A percentile compares a stretch with the other conserved stretches of the same genome.
These are phyloP conservation scores for Termitomyces sp. DNA, from an alignment of 768 basidiomycete species.

Conservation along the genomic window DNA sequence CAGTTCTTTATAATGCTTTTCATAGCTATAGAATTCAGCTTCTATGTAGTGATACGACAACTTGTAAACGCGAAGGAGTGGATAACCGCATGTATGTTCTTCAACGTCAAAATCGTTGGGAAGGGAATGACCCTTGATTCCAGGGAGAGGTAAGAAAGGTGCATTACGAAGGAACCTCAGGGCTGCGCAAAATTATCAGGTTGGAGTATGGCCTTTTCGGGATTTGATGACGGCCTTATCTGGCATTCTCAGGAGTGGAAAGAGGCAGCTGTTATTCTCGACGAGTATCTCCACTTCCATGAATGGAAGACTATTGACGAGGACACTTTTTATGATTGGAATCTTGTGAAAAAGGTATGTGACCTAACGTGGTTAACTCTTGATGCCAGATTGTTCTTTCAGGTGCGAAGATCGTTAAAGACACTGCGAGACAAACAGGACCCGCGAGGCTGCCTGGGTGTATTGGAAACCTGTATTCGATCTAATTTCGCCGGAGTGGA, in stretches of 20 bases:
- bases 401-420: slow-evolving; percentile 72
- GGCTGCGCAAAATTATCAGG: slow-evolving; percentile 71
- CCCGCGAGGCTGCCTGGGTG: slow-evolving; percentile 81
- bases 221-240: background rate
- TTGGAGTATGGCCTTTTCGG: slow-evolving; percentile 23
- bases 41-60: slow-evolving; percentile 87
- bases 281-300: slow-evolving; percentile 80
- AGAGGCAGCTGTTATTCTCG: slow-evolving; percentile 70
- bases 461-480: slow-evolving; percentile 87
- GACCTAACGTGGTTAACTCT: background rate
- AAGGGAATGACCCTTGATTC: background rate
- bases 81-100: slow-evolving; percentile 72
- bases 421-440: slow-evolving; percentile 74
- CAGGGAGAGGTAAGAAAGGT: slow-evolving; percentile 87
- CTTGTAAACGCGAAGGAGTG: slow-evolving; percentile 94
- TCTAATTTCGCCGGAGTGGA: slow-evolving; percentile 94
- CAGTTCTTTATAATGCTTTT: slow-evolving; percentile 81
- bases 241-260: slow-evolving; percentile 73
- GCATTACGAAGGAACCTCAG: slow-evolving; percentile 72
- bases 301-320: slow-evolving; percentile 90
- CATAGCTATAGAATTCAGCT: slow-evolving; percentile 79
- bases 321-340: slow-evolving; percentile 90
- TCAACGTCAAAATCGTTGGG: background rate
- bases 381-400: background rate
- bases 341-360: slow-evolving; percentile 72